Evolutionary conservation across 2,329 filamentous ascomycete genomes (phyloP), one percentile per base, ranked within the genome.

Genomic region (Volutella citrinella): DNA sequence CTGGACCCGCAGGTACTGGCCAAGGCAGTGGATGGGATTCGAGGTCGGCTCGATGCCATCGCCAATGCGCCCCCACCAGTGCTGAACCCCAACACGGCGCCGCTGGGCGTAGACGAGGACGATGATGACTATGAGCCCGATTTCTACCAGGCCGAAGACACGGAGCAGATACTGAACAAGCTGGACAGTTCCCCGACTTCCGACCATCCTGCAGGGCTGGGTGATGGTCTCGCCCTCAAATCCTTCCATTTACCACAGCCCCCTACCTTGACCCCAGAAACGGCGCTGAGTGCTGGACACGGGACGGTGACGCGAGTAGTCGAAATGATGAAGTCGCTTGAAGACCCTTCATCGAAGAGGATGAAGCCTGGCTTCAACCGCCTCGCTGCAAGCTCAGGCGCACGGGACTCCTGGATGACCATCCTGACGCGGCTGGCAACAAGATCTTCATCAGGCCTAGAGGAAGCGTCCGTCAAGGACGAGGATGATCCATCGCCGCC

Each of bases 91-190:
- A 74, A 78, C 34, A 82, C 78, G 3, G 69, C 75, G 11, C 76
- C 75, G 2, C 59, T 82, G 3, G 78, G 76, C 17, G 80, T 86
- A 5, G 80, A 84, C 7, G 89, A 95, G 25, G 90, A 95, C 14
- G 88, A 95, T 27, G 66, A 69, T 38, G 87, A 95, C 50, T 96
- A 96, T 54, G 91, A 96, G 52, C 90, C 91, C 0, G 86, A 94
- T 54, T 89, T 88, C 48, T 80, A 83, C 39, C 76, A 84, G 8
- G 78, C 80, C 21, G 87, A 94, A 58, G 81, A 87, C 46, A 78
- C 78, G 2, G 84, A 89, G 52, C 85, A 91, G 54, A 81, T 87
- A 19, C 64, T 84, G 30, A 87, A 91, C 60, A 86, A 86, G 55
- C 70, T 88, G 11, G 86, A 91, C 54, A 78, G 78, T 41, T 71